Base-by-base conservation (phyloP, 2,329 filamentous ascomycete species). In the Epichloe hybrida region DNA sequence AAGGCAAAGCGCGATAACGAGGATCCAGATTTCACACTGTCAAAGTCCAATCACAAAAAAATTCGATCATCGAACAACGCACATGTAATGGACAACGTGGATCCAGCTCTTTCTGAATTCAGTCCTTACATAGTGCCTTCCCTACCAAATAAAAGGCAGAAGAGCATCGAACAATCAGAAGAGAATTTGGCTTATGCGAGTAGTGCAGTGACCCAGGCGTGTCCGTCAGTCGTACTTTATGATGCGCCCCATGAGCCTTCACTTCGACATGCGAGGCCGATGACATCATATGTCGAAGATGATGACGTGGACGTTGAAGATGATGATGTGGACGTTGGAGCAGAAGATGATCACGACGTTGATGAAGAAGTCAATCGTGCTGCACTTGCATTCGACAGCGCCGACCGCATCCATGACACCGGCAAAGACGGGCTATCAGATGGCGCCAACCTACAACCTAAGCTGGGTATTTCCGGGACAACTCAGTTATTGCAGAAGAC, bases 1-100 rank as follows among this genome's bases (percentile, higher is more conserved):
- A 75, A 73, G 52, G 73, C 75, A 5, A 71, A 69, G 23, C 69
- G 72, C 17, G 75, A 77, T 41, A 73, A 72, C 20, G 72, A 80
- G 46, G 65, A 77, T 46, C 77, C 77, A 0, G 77, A 80, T 51
- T 80, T 79, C 54, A 59, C 65, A 42, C 66, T 67, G 0, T 67
- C 70, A 0, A 72, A 60, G 46, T 68, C 62, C 48, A 69, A 73
- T 27, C 61, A 68, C 40, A 77, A 72, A 59, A 76, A 70, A 56
- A 52, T 54, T 43, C 63, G 66, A 17, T 55, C 61, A 11, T 23
- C 49, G 21, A 62, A 60, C 42, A 59, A 53, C 1, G 55, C 64
- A 27, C 63, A 66, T 46, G 62, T 64, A 42, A 64, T 59, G 51
- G 65, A 58, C 56, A 75, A 58, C 46, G 68, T 80, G 63, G 77